Conservation (phyloP, 2,329 filamentous ascomycete genomes). For the Rosellinia necatrix region DNA sequence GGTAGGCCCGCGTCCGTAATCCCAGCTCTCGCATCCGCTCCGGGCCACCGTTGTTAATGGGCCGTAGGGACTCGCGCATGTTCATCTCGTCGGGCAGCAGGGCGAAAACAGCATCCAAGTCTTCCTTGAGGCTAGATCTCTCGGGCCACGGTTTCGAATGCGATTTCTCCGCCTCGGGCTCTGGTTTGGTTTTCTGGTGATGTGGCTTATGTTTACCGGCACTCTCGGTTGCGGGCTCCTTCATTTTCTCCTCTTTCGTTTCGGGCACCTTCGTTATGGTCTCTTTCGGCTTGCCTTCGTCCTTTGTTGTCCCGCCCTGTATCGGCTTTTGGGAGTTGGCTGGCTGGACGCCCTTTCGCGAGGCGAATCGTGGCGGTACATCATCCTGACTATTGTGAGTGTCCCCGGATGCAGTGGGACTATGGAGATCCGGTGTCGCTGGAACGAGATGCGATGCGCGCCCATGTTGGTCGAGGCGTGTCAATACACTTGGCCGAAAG, state of each 20-base stretch:
- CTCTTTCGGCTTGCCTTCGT: constrained; percentile 1
- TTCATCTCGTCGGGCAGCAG: constrained; percentile 41
- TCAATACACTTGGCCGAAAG: not conserved
- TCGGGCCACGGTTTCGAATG: constrained; percentile 1
- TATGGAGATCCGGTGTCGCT: not conserved
- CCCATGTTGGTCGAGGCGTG: not conserved
- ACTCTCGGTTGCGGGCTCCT: not conserved
- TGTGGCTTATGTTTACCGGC: not conserved
- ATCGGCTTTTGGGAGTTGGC: constrained; percentile 11
- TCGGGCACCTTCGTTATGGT: not conserved
- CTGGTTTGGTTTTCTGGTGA: not conserved
- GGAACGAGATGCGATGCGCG: not conserved
- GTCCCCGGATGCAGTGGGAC: not conserved
- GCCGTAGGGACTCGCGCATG: constrained; percentile 43
- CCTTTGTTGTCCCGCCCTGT: not conserved
- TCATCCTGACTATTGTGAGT: not conserved
- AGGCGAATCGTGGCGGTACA: not conserved
- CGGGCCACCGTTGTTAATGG: constrained; percentile 45
- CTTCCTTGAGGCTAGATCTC: constrained; percentile 27
- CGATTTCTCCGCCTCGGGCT: not conserved
- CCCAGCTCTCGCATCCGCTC: constrained; percentile 46
- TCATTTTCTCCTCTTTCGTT: not conserved
- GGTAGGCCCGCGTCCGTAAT: constrained; percentile 46
- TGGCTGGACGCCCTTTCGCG: not conserved
- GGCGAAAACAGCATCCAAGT: constrained; percentile 35